Base-by-base conservation (phyloP, 139 green algal genomes). In the Dunaliella primolecta region DNA sequence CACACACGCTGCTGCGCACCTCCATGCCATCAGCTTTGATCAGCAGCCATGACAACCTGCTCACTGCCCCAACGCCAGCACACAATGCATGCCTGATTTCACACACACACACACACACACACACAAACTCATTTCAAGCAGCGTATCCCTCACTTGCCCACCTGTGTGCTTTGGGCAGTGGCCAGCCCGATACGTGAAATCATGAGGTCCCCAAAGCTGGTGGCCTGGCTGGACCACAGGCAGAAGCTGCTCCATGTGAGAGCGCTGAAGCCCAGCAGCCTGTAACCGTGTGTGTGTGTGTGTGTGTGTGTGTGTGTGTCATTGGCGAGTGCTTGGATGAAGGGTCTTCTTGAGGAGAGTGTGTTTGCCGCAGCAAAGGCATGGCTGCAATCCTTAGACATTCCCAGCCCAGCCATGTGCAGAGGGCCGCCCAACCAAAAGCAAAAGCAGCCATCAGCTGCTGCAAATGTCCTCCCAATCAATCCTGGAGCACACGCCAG, bases 131-230 rank as follows among this genome's bases (percentile, higher is more conserved):
- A 64, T 15, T n/a, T n/a, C n/a, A n/a, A n/a, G n/a, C n/a, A n/a
- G n/a, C n/a, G n/a, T n/a, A n/a, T n/a, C n/a, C n/a, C n/a, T n/a
- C n/a, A n/a, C n/a, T n/a, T n/a, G 15, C 46, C 15, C 46, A 64
- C 46, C 46, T 64, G 46, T 0, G 56, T 78, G 31, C 80, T 84
- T 31, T 84, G 80, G 25, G 80, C 80, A 33, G 36, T 37, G 3
- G 80, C 80, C 55, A 84, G 32, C 20, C 80, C 80, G 32, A 84
- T 24, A 1, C 80, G 55, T 2, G 56, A 33, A 29, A 78, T 11
- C 55, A 78, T 57, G 1, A 84, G 46, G 29, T 84, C 80, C 37
- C 37, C 38, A 75, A 83, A 83, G 7, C 3, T 55, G 37, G 36
- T 83, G 38, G 79, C 38, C 31, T 83, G n/a, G 23, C 79, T 38